A percentile compares a stretch with the other conserved stretches of the same genome.
phyloP scores from a whole-genome alignment of 2,329 filamentous ascomycete species.

The Botrytis aclada region DNA sequence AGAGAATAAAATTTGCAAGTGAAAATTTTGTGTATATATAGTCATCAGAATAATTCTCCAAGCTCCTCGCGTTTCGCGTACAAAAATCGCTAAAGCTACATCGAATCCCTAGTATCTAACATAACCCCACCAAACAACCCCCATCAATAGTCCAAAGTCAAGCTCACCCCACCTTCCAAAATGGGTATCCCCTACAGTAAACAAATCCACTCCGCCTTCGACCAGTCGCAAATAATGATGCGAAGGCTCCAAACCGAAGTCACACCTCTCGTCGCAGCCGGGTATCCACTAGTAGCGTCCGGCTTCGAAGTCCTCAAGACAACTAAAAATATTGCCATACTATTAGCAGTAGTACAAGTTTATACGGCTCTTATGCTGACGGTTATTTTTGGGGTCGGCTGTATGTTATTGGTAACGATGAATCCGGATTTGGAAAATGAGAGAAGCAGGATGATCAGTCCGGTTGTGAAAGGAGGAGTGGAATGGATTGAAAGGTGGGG shows the following conservation, averaged over 20 bases:
- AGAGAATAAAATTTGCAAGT: neutral
- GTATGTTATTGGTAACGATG: neutral
- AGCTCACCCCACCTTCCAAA: neutral
- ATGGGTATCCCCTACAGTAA: slow-evolving; percentile 2
- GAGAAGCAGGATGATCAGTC: neutral
- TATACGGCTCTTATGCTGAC: slow-evolving; percentile 1
- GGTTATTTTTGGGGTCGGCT: neutral
- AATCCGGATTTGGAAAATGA: neutral
- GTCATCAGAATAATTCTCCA: neutral
- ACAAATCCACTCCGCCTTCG: neutral
- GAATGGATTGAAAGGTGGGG: neutral
- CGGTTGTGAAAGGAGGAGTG: neutral
- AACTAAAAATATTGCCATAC: neutral
- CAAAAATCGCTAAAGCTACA: neutral
- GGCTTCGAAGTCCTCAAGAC: neutral
- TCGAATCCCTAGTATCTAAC: neutral
- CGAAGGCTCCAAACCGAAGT: neutral
- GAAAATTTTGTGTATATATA: neutral
- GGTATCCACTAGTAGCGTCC: neutral
- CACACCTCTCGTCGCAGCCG: neutral
- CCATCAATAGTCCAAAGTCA: neutral
- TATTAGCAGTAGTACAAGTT: neutral
- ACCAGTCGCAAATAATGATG: slow-evolving; percentile 5
- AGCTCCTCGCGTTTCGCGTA: neutral
- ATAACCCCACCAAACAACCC: no score